Evolutionary conservation across 2,329 filamentous ascomycete species (phyloP).

Genomic region (Orbilia ellipsospora): DNA sequence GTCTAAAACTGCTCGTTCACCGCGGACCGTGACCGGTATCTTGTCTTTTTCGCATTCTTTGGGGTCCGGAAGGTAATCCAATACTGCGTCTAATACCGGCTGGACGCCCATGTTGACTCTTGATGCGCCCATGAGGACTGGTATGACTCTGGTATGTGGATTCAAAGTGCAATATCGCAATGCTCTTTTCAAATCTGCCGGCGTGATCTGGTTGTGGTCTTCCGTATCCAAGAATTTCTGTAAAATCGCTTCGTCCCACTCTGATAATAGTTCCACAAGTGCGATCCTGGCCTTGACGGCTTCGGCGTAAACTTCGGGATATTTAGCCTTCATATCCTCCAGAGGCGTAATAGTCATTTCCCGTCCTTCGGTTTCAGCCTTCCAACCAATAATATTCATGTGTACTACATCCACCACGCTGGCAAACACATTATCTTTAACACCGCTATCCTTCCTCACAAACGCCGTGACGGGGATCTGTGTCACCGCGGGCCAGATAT

Average conservation of each 20-base stretch:
- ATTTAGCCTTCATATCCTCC: constrained; percentile 80
- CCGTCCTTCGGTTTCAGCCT: constrained; percentile 82
- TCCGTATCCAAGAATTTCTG: constrained; percentile 89
- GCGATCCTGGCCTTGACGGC: constrained; percentile 75
- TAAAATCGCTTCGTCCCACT: constrained; percentile 97
- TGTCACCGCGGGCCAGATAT: constrained; percentile 87
- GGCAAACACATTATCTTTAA: constrained; percentile 69
- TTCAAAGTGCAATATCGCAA: constrained; percentile 91
- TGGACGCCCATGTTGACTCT: constrained; percentile 94
- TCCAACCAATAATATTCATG: constrained; percentile 93
- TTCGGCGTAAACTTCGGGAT: constrained; percentile 56
- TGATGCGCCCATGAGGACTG: constrained; percentile 95
- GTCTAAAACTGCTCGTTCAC: constrained; percentile 82
- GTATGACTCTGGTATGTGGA: constrained; percentile 85
- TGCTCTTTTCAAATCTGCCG: constrained; percentile 85
- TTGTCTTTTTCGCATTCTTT: constrained; percentile 86
- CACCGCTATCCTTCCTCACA: constrained; percentile 68
- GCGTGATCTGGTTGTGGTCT: constrained; percentile 80
- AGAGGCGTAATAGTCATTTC: constrained; percentile 79
- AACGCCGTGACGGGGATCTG: constrained; percentile 94
- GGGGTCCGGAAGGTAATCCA: constrained; percentile 96
- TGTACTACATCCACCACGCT: constrained; percentile 91
- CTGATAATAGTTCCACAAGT: constrained; percentile 92
- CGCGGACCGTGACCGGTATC: constrained; percentile 70
- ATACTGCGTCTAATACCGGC: constrained; percentile 94